Conservation (phyloP, 805 yeast species). For the Candida mattraensis region DNA sequence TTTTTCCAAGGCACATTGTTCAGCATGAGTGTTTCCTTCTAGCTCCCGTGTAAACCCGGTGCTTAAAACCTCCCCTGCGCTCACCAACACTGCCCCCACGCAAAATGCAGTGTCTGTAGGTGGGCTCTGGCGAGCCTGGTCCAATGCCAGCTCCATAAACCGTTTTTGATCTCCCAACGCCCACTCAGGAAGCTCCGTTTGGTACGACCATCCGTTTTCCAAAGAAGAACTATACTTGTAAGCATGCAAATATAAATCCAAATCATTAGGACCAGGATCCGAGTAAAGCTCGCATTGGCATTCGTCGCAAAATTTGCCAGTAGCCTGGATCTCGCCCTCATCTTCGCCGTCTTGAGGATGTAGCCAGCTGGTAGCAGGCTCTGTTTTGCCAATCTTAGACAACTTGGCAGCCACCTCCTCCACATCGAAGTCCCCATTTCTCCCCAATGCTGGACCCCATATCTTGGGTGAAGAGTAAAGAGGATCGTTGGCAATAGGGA, state of each 20-base stretch:
- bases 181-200: constrained; percentile 82
- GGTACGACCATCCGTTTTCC: constrained; percentile 60
- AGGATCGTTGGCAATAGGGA: constrained; percentile 92
- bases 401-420: constrained; percentile 48
- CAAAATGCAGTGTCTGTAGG: constrained; percentile 84
- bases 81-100: constrained; percentile 87
- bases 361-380: constrained; percentile 67
- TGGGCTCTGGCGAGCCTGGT: constrained; percentile 76
- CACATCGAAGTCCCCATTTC: constrained; percentile 47
- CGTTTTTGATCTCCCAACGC: constrained; percentile 57
- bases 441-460: constrained; percentile 82
- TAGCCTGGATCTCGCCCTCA: constrained; percentile 62
- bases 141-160: constrained; percentile 75
- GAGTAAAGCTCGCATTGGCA: constrained; percentile 74
- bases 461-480: constrained; percentile 73
- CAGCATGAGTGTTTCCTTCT: constrained; percentile 96
- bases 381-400: constrained; percentile 68
- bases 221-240: constrained; percentile 63
- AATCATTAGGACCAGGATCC: constrained; percentile 87
- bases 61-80: constrained; percentile 63
- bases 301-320: constrained; percentile 55
- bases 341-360: constrained; percentile 38
- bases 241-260: constrained; percentile 91
- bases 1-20: constrained; percentile 88
- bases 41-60: constrained; percentile 90